phyloP scores from a whole-genome alignment of 2,329 filamentous ascomycete genomes.

The Beauveria rudraprayagi region DNA sequence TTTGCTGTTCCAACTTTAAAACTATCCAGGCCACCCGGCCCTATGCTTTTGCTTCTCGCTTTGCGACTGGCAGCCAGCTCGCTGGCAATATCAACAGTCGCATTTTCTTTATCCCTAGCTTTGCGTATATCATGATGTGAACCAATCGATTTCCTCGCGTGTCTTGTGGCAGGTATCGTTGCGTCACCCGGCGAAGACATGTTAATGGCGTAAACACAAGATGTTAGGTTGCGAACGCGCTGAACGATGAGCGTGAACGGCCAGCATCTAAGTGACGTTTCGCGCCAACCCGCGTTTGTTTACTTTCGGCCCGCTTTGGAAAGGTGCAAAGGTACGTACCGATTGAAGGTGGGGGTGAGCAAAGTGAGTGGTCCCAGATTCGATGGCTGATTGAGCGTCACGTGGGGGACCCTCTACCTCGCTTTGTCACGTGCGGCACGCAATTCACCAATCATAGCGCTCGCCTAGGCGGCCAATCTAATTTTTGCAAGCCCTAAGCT shows the following conservation, averaged over 20 bases:
- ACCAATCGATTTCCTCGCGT: slow-evolving; percentile 65
- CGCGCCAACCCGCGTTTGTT: slow-evolving; percentile 31
- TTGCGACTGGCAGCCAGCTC: slow-evolving; percentile 47
- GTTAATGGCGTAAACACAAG: slow-evolving; percentile 14
- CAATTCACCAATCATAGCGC: slow-evolving; percentile 14
- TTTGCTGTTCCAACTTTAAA: slow-evolving; percentile 70
- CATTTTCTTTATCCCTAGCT: slow-evolving; percentile 68
- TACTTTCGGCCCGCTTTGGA: slow-evolving; percentile 23
- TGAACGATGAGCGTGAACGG: slow-evolving; percentile 5
- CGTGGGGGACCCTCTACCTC: slow-evolving; percentile 5
- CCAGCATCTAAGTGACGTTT: slow-evolving; percentile 9
- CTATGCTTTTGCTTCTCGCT: slow-evolving; percentile 90
- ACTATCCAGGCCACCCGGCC: slow-evolving; percentile 80
- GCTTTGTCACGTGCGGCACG: slow-evolving; percentile 23
- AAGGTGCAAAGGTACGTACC: slow-evolving; percentile 15
- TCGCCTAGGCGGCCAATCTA: slow-evolving; percentile 26
- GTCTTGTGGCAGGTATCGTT: slow-evolving; percentile 48
- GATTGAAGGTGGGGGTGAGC: background rate
- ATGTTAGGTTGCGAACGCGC: slow-evolving; percentile 10
- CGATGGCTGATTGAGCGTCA: slow-evolving; percentile 4
- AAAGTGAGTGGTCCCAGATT: background rate
- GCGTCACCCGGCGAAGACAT: slow-evolving; percentile 30
- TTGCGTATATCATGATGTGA: slow-evolving; percentile 44
- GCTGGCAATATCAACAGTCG: slow-evolving; percentile 56
- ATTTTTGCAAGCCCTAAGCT: slow-evolving; percentile 35